Base-by-base conservation (phyloP, 2,329 filamentous ascomycete genomes). In the Arthrobotrys megalospora region DNA sequence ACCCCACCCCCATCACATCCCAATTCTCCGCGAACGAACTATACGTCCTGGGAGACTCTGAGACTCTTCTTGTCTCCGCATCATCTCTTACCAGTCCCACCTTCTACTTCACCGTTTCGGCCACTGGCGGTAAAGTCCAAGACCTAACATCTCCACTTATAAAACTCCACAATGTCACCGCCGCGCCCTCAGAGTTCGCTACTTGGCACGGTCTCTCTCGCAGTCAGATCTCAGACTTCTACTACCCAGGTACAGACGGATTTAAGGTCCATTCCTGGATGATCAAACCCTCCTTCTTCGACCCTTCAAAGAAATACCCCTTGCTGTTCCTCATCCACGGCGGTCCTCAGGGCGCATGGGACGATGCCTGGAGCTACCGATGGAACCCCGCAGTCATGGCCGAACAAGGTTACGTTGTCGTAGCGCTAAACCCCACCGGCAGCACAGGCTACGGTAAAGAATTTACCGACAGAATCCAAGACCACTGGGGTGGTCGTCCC, bases 381-480 rank as follows among this genome's bases (percentile, higher is more conserved):
- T 97, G 93, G 93, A 96, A 96, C 83, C 91, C 92, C 1, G 92
- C 92, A 76, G 88, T 95, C 8, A 96, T 93, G 82, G 93, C 93
- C 2, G 93, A 96, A 83, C 92, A 95, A 85, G 93, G 93, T 53
- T 97, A 96, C 82, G 88, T 97, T 2, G 92, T 92, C 21, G 90
- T 97, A 55, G 88, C 90, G 62, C 92, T 93, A 8, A 97, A 97
- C 83, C 92, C 92, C 7, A 96, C 93, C 0, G 93, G 93, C 16
- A 92, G 90, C 82, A 94, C 92, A 4, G 92, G 93, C 2, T 97
- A 94, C 82, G 93, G 93, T 4, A 91, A 95, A 85, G 88, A 88
- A 36, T 89, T 95, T 69, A 90, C 90, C 36, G 90, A 97, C 82
- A 91, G 90, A 0, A 97, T 97, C 82, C 87, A 89, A 63, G 87